Evolutionary conservation across 1,284 basidiomycete genomes (phyloP), one percentile per base, ranked within the genome.

Genomic region (Sporisorium reilianum): DNA sequence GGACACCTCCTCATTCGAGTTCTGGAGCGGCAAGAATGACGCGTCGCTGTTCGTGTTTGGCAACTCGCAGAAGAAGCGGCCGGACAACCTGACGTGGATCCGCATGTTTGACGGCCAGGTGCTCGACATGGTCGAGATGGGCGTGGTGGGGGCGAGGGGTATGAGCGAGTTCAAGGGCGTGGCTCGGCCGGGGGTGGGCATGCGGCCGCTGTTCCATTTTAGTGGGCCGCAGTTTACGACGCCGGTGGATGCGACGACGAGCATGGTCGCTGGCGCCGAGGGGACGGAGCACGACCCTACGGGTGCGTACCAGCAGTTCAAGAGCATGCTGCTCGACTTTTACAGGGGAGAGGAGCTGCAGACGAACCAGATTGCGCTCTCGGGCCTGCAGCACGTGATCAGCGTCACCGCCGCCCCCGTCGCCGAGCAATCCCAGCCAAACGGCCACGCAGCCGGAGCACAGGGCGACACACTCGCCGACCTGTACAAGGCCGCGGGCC

Each of bases 11-110:
- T 88, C 16, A 92, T 93, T 99, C 61, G 94, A 94, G 79, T 99
- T 99, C 86, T 99, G 95, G 93, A 88, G 91, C 1, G 82, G 87
- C 38, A 99, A 99, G 87, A 99, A 99, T 86, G 97, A 99, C 80
- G 95, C 95, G 1, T 91, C 90, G 5, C 87, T 99, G 80, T 97
- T 98, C 82, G 87, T 97, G 14, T 88, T 98, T 44, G 96, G 94
- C 1, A 92, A 95, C 81, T 93, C 92, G 81, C 93, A 91, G 52
- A 99, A 99, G 87, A 99, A 99, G 86, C 88, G 95, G 56, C 95
- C 95, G 16, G 89, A 98, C 82, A 91, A 93, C 57, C 85, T 99
- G 61, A 91, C 92, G 3, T 91, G 97, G 80, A 91, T 91, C 14
- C 87, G 97, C 58, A 95, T 92, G 89, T 99, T 92, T 79, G 92